Base-by-base conservation (phyloP, 148 eudicot species). In the Fagopyrum tataricum region DNA sequence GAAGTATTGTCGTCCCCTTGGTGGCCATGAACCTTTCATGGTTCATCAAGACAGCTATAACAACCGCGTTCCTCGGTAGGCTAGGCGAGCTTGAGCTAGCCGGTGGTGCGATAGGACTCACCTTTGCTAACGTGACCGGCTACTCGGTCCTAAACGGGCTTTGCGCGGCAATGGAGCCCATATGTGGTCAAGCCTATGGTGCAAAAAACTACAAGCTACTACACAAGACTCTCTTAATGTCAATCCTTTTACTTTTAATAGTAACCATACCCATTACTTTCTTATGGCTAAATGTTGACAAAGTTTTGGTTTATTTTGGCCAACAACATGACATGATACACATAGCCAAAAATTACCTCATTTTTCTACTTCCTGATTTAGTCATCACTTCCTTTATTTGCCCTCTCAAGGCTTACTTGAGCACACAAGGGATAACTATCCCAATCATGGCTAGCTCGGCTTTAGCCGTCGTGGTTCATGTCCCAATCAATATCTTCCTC, bases 181-280 rank as follows among this genome's bases (percentile, higher is more conserved):
- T 90, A 39, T 92, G 98, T 79, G 98, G 98, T 17, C 98, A 92
- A 39, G 98, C 98, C 12, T 87, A 78, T 75, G 98, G 96, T 5
- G 98, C 96, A 41, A 83, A 79, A 52, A 92, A 92, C 76, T 90
- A 79, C 64, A 90, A 77, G 76, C 93, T 90, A 55, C 84, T 92
- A n/a, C 93, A 87, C 64, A 90, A 87, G 81, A 88, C 96, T 56
- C 90, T 92, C 51, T 70, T 90, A 41, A 92, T 90, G 96, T 75
- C 90, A 20, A 81, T 76, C 17, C 53, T 77, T 40, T 74, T 92
- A 67, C 77, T 92, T 14, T 86, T 92, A 6, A 15, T 84, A 6
- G 76, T 74, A 5, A 81, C 85, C 7, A 15, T 90, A 4, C 91
- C 96, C 17, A 83, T 90, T 67, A 67, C 87, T 44, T 78, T 92